Evolutionary conservation across 2,329 filamentous ascomycete genomes (phyloP).

Genomic region (Penicillium janthinellum): DNA sequence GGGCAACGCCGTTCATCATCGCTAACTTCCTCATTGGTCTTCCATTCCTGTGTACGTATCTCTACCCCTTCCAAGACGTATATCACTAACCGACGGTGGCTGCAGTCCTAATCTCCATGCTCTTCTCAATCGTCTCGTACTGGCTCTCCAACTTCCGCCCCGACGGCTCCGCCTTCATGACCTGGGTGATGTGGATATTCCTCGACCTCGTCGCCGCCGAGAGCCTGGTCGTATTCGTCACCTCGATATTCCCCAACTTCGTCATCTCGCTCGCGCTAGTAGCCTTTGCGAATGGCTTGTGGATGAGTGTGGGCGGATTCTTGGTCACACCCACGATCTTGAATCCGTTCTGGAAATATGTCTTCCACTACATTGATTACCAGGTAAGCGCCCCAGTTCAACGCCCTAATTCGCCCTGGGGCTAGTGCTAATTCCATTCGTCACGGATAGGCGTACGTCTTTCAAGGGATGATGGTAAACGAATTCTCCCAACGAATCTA

Average conservation of each 20-base stretch:
- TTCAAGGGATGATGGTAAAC: constrained; percentile 92
- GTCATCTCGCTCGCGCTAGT: constrained; percentile 77
- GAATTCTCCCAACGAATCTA: constrained; percentile 72
- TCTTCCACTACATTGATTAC: constrained; percentile 88
- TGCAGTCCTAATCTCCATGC: constrained; percentile 67
- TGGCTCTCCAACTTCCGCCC: constrained; percentile 78
- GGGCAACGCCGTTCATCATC: constrained; percentile 69
- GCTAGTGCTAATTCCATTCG: background rate
- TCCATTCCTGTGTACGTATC: constrained; percentile 67
- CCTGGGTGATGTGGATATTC: constrained; percentile 81
- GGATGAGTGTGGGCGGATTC: constrained; percentile 86
- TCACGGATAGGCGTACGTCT: constrained; percentile 65
- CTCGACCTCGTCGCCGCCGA: constrained; percentile 81
- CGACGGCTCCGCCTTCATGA: constrained; percentile 68
- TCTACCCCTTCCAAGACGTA: background rate
- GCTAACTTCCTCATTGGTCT: constrained; percentile 82
- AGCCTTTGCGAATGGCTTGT: constrained; percentile 84
- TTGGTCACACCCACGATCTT: constrained; percentile 71
- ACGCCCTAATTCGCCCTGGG: too few species aligned
- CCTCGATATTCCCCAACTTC: constrained; percentile 73
- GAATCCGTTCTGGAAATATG: constrained; percentile 84
- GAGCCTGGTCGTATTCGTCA: constrained; percentile 76
- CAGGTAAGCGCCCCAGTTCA: constrained; percentile 49
- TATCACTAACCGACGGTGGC: constrained; percentile 9
- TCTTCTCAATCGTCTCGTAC: constrained; percentile 77